These are phyloP conservation scores for Backusella westeae DNA, from an alignment of 192 early-diverging fungal species.

Conservation along the genomic window DNA sequence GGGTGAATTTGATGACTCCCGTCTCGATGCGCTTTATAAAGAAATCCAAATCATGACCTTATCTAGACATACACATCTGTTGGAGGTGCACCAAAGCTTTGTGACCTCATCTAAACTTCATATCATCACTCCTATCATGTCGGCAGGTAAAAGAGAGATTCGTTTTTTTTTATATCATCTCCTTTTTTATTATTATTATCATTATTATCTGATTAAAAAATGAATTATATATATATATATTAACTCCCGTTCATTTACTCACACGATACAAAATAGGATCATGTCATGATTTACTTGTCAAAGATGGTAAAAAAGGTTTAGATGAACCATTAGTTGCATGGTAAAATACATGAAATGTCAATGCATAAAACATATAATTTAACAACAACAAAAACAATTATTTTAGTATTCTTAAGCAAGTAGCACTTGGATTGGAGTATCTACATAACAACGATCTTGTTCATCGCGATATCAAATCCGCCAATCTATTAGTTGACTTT, in stretches of 20 bases:
- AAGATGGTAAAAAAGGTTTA: conserved; percentile 12
- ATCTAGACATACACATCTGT: conserved; percentile 24
- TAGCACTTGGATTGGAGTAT: conserved; percentile 62
- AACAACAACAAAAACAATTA: background rate
- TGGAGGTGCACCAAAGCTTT: conserved; percentile 32
- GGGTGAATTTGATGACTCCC: conserved; percentile 9
- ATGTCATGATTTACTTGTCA: conserved; percentile 24
- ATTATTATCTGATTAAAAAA: background rate
- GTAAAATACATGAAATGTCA: conserved; percentile 4
- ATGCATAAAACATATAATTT: background rate
- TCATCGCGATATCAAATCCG: conserved; percentile 71
- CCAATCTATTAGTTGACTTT: conserved; percentile 61
- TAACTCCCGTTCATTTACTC: background rate
- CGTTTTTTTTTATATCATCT: background rate
- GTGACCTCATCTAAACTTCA: conserved; percentile 25
- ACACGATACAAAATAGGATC: conserved; percentile 15
- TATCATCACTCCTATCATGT: conserved; percentile 36
- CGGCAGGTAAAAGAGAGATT: conserved; percentile 18
- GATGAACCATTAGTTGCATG: conserved; percentile 26
- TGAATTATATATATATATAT: background rate
- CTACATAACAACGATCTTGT: conserved; percentile 63
- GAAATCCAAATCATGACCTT: conserved; percentile 37
- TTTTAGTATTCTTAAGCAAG: conserved; percentile 30
- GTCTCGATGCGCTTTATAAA: conserved; percentile 25
- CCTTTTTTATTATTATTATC: background rate